Conservation (phyloP, 2,329 filamentous ascomycete species). For the Akanthomyces dipterigenus region DNA sequence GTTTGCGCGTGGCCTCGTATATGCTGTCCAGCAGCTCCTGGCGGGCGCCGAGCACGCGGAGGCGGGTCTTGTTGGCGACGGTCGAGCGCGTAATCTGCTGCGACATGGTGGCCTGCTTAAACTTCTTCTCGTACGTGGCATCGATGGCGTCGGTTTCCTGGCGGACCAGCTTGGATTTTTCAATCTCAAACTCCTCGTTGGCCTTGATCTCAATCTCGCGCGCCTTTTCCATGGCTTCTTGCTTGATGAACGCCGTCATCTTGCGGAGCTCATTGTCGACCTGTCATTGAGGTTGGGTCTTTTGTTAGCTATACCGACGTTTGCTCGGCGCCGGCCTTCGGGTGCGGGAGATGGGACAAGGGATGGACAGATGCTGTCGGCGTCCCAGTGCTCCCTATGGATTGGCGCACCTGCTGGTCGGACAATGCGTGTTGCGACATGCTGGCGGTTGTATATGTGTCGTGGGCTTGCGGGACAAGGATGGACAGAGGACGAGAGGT, state of each 20-base stretch:
- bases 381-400: slow-evolving; percentile 5
- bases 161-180: slow-evolving; percentile 97
- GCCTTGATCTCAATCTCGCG: slow-evolving; percentile 97
- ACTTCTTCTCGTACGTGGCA: slow-evolving; percentile 92
- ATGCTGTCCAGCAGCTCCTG: slow-evolving; percentile 88
- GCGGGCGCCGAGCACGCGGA: slow-evolving; percentile 77
- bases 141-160: slow-evolving; percentile 93
- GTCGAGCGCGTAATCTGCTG: slow-evolving; percentile 98
- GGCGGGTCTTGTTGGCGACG: slow-evolving; percentile 89
- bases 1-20: slow-evolving; percentile 72
- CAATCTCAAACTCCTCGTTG: slow-evolving; percentile 97
- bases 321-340: slow-evolving; percentile 6
- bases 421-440: slow-evolving; percentile 98
- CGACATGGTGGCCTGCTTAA: slow-evolving; percentile 96
- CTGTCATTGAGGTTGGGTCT: slow-evolving; percentile 41
- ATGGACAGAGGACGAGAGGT: neutral
- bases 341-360: slow-evolving; percentile 1
- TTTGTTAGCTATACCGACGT: neutral
- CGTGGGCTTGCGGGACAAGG: neutral
- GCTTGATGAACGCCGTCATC: slow-evolving; percentile 99
- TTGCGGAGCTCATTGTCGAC: slow-evolving; percentile 98
- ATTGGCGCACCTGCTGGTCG: slow-evolving; percentile 76
- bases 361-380: neutral
- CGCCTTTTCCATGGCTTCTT: slow-evolving; percentile 95
- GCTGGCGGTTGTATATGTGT: slow-evolving; percentile 36